Evolutionary conservation across 805 yeast genomes (phyloP).

Genomic region (Maudiozyma bulderi): DNA sequence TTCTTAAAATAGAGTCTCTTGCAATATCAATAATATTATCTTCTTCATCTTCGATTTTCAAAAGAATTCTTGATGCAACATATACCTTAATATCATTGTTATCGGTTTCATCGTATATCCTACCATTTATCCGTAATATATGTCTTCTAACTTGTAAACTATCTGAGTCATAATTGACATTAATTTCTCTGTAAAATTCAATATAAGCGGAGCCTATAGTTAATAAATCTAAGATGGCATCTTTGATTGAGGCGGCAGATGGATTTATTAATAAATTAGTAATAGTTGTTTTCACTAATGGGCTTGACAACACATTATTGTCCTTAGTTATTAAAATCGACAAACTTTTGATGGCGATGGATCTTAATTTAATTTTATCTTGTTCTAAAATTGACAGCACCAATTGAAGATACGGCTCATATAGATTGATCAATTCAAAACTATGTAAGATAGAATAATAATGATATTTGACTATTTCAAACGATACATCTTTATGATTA

Average conservation of each 20-base stretch:
- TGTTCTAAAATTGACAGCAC: constrained; percentile 41
- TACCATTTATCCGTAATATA: constrained; percentile 43
- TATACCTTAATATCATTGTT: constrained; percentile 29
- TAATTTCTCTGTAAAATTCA: constrained; percentile 43
- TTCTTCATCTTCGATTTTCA: constrained; percentile 63
- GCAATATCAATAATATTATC: constrained; percentile 40
- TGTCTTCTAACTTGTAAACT: constrained; percentile 58
- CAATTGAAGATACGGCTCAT: constrained; percentile 44
- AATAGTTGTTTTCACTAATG: constrained; percentile 44
- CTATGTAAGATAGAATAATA: constrained; percentile 18
- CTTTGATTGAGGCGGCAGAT: constrained; percentile 67
- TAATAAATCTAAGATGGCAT: constrained; percentile 63
- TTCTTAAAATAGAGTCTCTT: constrained; percentile 27
- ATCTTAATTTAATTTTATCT: constrained; percentile 42
- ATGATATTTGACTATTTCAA: constrained; percentile 4
- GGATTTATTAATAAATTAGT: constrained; percentile 43
- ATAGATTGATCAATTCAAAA: constrained; percentile 28
- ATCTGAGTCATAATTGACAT: constrained; percentile 38
- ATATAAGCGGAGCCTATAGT: constrained; percentile 28
- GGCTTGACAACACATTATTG: constrained; percentile 39
- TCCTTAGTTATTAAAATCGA: constrained; percentile 47
- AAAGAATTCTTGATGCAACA: constrained; percentile 44
- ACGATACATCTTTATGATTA: not conserved
- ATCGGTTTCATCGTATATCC: constrained; percentile 34
- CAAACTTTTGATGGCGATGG: constrained; percentile 58